Conservation (phyloP, 2,329 filamentous ascomycete genomes). For the Penicillium crustosum region DNA sequence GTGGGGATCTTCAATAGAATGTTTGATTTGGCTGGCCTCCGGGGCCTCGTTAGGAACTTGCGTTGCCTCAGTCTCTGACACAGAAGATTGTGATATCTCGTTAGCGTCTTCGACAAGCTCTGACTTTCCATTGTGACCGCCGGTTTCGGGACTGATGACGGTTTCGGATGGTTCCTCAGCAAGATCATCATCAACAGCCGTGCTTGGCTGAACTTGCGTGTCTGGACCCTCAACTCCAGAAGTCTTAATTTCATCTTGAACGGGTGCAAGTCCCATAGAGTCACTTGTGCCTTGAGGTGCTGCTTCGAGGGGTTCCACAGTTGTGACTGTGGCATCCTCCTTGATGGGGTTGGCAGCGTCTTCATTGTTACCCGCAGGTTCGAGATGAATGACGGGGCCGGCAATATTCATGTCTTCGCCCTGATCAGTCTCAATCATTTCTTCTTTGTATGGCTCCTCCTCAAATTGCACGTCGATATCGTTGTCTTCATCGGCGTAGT, state of each 20-base stretch:
- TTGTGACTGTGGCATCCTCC: slow-evolving; percentile 6
- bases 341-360: slow-evolving; percentile 5
- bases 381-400: slow-evolving; percentile 24
- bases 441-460: slow-evolving; percentile 37
- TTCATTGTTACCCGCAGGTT: slow-evolving; percentile 11
- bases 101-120: slow-evolving; percentile 23
- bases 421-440: slow-evolving; percentile 44
- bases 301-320: slow-evolving; percentile 5
- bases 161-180: background rate
- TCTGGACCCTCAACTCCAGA: background rate
- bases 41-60: slow-evolving; percentile 17
- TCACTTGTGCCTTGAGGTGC: slow-evolving; percentile 5
- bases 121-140: background rate
- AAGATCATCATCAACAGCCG: slow-evolving; percentile 4
- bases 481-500: slow-evolving; percentile 28
- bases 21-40: slow-evolving; percentile 15
- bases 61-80: slow-evolving; percentile 2
- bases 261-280: background rate
- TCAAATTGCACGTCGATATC: slow-evolving; percentile 35
- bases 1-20: slow-evolving; percentile 11
- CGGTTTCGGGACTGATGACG: background rate
- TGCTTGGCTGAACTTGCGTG: background rate
- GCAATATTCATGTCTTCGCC: slow-evolving; percentile 37
- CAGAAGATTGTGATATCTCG: slow-evolving; percentile 13
- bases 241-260: background rate